Evolutionary conservation across 208 protist species (phyloP).

Genomic region (Trypanosoma rangeli): DNA sequence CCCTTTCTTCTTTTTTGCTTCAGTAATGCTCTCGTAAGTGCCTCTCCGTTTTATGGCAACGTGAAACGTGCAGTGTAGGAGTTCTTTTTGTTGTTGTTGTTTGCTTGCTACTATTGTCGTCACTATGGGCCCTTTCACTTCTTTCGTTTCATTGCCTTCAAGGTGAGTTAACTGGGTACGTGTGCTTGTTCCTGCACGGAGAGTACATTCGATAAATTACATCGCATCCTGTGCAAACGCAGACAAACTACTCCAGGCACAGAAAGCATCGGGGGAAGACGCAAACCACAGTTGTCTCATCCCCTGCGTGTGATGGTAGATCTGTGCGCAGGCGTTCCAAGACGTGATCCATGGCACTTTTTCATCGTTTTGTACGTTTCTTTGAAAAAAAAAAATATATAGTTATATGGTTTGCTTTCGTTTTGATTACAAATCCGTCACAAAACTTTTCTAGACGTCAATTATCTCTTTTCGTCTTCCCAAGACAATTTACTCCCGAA

Average conservation of each 20-base stretch:
- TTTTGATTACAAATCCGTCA: background rate
- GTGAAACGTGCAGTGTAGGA: too few relatives aligned
- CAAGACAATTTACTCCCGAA: constrained; percentile 17
- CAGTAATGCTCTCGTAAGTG: too few relatives aligned
- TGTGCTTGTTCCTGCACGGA: background rate
- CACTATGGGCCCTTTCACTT: too few relatives aligned
- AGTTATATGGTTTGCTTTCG: too few relatives aligned
- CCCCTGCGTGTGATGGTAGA: background rate
- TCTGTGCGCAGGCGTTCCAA: background rate
- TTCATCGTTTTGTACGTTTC: too few relatives aligned
- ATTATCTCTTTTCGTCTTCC: background rate
- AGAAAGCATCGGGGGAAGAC: background rate
- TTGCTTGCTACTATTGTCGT: background rate
- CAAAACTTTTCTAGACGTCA: background rate
- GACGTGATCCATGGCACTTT: background rate
- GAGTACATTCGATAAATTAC: background rate
- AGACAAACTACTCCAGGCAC: background rate
- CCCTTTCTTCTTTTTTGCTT: too few relatives aligned
- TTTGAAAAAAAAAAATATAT: too few relatives aligned
- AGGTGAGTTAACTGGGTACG: background rate
- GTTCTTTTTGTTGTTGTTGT: background rate
- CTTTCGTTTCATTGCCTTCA: background rate
- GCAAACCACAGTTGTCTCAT: background rate
- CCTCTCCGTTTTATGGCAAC: too few relatives aligned
- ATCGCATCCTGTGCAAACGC: background rate